Conservation (phyloP, 371 early-diverging fungal genomes). For the Mortierella sp. region DNA sequence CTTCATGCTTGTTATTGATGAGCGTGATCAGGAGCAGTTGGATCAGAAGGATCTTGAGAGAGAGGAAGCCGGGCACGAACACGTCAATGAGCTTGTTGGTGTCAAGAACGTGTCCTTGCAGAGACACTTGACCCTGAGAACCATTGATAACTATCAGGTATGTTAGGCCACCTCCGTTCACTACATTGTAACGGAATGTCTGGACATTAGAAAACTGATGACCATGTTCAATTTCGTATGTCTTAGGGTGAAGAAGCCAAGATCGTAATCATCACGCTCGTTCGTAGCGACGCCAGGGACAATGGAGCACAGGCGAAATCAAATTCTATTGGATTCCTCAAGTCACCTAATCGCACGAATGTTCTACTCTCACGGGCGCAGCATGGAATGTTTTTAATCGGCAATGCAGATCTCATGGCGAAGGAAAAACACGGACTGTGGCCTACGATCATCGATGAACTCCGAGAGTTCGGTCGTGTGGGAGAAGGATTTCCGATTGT, state of each 20-base stretch:
- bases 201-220: background rate
- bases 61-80: background rate
- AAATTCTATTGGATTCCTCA: slow-evolving; percentile 81
- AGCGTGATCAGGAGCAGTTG: slow-evolving; percentile 54
- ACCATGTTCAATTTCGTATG: background rate
- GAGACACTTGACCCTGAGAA: slow-evolving; percentile 36
- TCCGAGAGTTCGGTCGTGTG: slow-evolving; percentile 37
- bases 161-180: background rate
- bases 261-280: slow-evolving; percentile 64
- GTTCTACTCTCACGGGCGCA: slow-evolving; percentile 81
- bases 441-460: slow-evolving; percentile 41
- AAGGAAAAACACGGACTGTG: slow-evolving; percentile 50
- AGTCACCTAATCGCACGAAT: slow-evolving; percentile 80
- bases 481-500: slow-evolving; percentile 56
- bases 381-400: slow-evolving; percentile 66
- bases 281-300: slow-evolving; percentile 62
- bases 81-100: background rate
- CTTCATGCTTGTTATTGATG: slow-evolving; percentile 50
- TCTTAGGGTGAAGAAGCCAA: slow-evolving; percentile 55
- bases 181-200: background rate
- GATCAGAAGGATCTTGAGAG: slow-evolving; percentile 27
- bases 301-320: slow-evolving; percentile 2
- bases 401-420: slow-evolving; percentile 57
- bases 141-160: slow-evolving; percentile 57
- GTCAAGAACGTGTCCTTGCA: slow-evolving; percentile 19